Evolutionary conservation across 2,329 filamentous ascomycete species (phyloP).

Genomic region (Taxawa tesnikishii): DNA sequence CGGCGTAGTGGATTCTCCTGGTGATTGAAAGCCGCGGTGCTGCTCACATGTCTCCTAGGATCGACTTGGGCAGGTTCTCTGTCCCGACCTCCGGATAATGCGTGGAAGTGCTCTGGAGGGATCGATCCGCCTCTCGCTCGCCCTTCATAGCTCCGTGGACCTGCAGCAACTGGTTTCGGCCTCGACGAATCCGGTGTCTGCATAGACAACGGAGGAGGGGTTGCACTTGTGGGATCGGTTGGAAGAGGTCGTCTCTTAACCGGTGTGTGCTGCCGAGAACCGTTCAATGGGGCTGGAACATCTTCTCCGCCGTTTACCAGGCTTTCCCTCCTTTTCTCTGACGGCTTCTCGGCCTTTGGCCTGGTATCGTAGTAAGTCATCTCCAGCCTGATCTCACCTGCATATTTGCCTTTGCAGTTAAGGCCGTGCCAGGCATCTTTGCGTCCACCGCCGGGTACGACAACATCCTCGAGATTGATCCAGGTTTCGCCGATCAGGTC

Average conservation of each 20-base stretch:
- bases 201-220: conserved; percentile 2
- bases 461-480: conserved; percentile 70
- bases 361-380: conserved; percentile 91
- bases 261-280: conserved; percentile 43
- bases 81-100: background rate
- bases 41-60: no score
- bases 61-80: no score
- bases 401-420: conserved; percentile 85
- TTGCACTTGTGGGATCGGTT: conserved; percentile 23
- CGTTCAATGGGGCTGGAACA: conserved; percentile 21
- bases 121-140: background rate
- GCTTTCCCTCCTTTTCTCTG: conserved; percentile 12
- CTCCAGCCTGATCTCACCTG: conserved; percentile 87
- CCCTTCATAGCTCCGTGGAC: background rate
- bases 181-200: conserved; percentile 10
- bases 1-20: no score
- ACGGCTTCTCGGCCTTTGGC: conserved; percentile 63
- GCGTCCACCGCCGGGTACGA: conserved; percentile 81
- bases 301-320: conserved; percentile 22
- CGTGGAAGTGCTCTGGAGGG: background rate
- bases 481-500: conserved; percentile 92
- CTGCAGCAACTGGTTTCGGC: background rate
- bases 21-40: no score
- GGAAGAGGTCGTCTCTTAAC: conserved; percentile 79
- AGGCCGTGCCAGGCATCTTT: conserved; percentile 85